A percentile compares a stretch with the other conserved stretches of the same genome.
Conservation (phyloP, 176 grass and related monocot species). For the Aegilops longissima region DNA sequence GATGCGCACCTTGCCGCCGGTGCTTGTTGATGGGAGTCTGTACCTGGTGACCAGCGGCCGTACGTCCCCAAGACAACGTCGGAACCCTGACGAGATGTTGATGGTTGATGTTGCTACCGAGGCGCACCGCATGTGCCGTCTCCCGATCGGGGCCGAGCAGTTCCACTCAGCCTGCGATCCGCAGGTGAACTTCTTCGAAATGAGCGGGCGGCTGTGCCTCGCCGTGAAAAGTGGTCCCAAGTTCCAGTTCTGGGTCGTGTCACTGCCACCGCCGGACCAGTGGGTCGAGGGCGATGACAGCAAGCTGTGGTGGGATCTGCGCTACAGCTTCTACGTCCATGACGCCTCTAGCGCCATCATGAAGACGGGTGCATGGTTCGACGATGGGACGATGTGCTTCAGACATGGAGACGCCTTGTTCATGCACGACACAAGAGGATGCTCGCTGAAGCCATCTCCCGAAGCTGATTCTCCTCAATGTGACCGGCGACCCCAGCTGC, state of each 20-base stretch:
- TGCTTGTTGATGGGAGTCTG: background rate
- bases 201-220: background rate
- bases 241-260: background rate
- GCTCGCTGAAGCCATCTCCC: background rate
- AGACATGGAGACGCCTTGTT: background rate
- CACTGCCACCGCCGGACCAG: background rate
- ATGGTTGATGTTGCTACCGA: background rate
- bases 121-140: background rate
- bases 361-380: background rate
- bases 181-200: background rate
- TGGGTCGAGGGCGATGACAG: background rate
- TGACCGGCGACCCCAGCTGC: background rate
- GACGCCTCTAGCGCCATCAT: too few species aligned
- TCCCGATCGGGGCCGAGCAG: too few species aligned
- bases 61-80: accelerated
- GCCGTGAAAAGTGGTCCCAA: background rate
- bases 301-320: background rate
- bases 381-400: background rate
- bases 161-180: background rate
- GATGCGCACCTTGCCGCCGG: background rate
- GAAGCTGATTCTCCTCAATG: background rate
- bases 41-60: background rate
- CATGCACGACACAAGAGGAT: background rate
- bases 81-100: background rate
- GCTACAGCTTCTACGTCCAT: background rate